A percentile compares a stretch with the other conserved stretches of the same genome.
Conservation (phyloP, 495 filamentous ascomycete genomes). For the Neurospora africana region DNA sequence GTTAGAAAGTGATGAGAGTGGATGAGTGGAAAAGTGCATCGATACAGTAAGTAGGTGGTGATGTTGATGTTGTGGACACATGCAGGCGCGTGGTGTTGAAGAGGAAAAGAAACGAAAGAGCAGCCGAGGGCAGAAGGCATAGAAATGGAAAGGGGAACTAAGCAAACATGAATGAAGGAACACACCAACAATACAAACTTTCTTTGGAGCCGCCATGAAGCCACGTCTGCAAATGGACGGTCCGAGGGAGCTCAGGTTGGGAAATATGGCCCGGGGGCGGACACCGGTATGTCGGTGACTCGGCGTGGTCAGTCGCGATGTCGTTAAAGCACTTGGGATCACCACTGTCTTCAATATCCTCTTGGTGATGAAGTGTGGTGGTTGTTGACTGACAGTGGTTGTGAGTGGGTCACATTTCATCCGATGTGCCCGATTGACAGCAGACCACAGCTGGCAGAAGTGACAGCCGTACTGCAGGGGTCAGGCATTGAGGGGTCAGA, state of each 20-base stretch:
- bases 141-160: neutral
- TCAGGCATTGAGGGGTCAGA: neutral
- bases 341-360: too few species aligned
- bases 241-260: neutral
- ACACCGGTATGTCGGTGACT: neutral
- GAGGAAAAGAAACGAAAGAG: neutral
- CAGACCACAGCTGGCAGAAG: neutral
- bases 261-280: neutral
- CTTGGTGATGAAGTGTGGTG: neutral
- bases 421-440: neutral
- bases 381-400: neutral
- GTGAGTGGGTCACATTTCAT: neutral
- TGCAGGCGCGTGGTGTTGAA: neutral
- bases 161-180: constrained; percentile 3
- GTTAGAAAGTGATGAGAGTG: neutral
- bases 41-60: neutral
- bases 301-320: neutral
- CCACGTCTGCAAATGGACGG: neutral
- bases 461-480: neutral
- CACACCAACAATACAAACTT: constrained; percentile 58
- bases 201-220: constrained; percentile 30
- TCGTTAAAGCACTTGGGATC: neutral
- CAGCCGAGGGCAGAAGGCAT: neutral
- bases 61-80: neutral
- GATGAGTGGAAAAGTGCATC: neutral